Conservation (phyloP, 805 yeast genomes). For the Komagataella populi region DNA sequence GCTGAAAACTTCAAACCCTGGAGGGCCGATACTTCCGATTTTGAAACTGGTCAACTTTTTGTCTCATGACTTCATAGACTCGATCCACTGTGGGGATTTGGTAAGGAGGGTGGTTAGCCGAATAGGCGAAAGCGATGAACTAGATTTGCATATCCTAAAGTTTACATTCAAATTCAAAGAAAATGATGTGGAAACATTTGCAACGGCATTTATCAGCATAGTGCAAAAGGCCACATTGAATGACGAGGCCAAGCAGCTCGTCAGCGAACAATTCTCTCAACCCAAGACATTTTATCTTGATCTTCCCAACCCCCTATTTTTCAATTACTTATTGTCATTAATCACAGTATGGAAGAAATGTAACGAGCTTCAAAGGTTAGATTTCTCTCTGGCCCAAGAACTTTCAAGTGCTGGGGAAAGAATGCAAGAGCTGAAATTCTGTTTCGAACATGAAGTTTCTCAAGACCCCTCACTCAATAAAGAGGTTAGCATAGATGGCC, state of each 20-base stretch:
- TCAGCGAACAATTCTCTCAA: background rate
- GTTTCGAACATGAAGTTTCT: conserved; percentile 4
- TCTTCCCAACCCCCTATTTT: background rate
- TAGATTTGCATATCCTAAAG: background rate
- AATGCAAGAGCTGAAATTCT: conserved; percentile 8
- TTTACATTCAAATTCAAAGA: background rate
- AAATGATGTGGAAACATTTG: background rate
- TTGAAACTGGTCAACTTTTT: background rate
- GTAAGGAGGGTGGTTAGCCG: background rate
- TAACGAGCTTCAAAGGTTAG: background rate
- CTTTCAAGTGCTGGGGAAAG: conserved; percentile 1
- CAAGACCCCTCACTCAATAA: background rate
- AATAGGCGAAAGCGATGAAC: background rate
- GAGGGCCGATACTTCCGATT: background rate
- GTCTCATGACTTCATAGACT: background rate
- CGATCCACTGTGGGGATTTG: background rate
- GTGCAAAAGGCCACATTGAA: background rate
- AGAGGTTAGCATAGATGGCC: background rate
- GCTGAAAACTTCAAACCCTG: background rate
- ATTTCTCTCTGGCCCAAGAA: background rate
- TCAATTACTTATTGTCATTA: background rate
- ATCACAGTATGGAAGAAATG: background rate
- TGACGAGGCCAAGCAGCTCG: background rate
- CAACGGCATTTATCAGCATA: background rate
- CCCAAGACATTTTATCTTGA: background rate